These are phyloP conservation scores for Populus simonii DNA, from an alignment of 345 rosid species.

Conservation along the genomic window DNA sequence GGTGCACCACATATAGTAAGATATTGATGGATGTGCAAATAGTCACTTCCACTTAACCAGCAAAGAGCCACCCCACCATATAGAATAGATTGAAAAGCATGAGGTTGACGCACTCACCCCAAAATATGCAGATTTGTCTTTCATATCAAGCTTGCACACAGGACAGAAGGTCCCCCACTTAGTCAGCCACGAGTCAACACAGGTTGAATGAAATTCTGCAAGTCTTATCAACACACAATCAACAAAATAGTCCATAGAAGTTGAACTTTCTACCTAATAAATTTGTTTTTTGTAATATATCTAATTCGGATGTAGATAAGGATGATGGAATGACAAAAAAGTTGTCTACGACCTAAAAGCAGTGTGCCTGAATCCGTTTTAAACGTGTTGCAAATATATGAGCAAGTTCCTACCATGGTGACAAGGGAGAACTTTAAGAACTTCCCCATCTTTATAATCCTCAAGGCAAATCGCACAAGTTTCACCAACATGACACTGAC, in stretches of 20 bases:
- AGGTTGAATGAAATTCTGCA: constrained; percentile 67
- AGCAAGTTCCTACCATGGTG: constrained; percentile 51
- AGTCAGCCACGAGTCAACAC: constrained; percentile 74
- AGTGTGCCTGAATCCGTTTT: not conserved
- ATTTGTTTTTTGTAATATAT: not conserved
- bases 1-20: not conserved
- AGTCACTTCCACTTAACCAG: not conserved
- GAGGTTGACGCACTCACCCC: constrained; percentile 36
- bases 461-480: constrained; percentile 76
- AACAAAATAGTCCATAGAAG: not conserved
- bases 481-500: constrained; percentile 36
- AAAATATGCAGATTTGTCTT: constrained; percentile 29
- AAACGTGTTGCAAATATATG: not conserved
- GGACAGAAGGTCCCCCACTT: constrained; percentile 79
- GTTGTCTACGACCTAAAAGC: no score
- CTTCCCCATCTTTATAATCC: constrained; percentile 65
- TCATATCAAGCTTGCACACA: constrained; percentile 73
- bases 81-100: constrained; percentile 4
- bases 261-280: not conserved
- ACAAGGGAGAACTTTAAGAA: constrained; percentile 65
- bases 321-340: not conserved
- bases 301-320: not conserved
- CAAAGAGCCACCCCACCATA: not conserved
- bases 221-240: not conserved
- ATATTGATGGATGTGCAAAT: not conserved